phyloP scores from a whole-genome alignment of 805 yeast genomes.

The Torulaspora franciscae region DNA sequence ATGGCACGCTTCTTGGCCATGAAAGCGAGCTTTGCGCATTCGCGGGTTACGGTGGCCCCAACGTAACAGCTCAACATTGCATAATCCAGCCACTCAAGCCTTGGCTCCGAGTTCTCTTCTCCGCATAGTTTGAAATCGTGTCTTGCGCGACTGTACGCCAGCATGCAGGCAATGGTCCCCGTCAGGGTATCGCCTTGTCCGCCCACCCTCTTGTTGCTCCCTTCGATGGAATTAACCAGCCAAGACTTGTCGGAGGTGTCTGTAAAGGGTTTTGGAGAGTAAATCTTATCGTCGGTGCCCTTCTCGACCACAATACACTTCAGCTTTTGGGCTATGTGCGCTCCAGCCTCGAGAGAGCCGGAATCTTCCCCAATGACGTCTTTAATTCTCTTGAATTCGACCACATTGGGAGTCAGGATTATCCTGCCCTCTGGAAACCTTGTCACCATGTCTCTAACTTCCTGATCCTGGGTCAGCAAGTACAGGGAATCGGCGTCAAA shows the following conservation, averaged over 20 bases:
- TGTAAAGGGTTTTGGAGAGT: slow-evolving; percentile 39
- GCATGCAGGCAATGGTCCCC: slow-evolving; percentile 76
- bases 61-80: slow-evolving; percentile 60
- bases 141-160: slow-evolving; percentile 71
- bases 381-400: slow-evolving; percentile 70
- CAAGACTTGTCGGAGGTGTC: slow-evolving; percentile 32
- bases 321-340: slow-evolving; percentile 23
- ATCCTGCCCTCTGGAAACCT: slow-evolving; percentile 51
- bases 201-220: slow-evolving; percentile 79
- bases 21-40: slow-evolving; percentile 62
- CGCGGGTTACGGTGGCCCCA: slow-evolving; percentile 63
- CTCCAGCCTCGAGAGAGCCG: slow-evolving; percentile 33
- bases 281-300: slow-evolving; percentile 59
- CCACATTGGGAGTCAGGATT: slow-evolving; percentile 82
- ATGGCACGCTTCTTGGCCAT: slow-evolving; percentile 63
- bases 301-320: slow-evolving; percentile 50
- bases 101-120: slow-evolving; percentile 32
- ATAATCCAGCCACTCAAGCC: slow-evolving; percentile 33
- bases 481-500: slow-evolving; percentile 88
- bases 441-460: slow-evolving; percentile 38
- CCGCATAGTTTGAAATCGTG: slow-evolving; percentile 60
- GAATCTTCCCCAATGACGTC: slow-evolving; percentile 36
- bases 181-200: slow-evolving; percentile 96
- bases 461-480: slow-evolving; percentile 44
- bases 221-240: slow-evolving; percentile 46